phyloP scores from a whole-genome alignment of 2,329 filamentous ascomycete genomes.

The Ophiognomonia clavigignenti-juglandacearum region DNA sequence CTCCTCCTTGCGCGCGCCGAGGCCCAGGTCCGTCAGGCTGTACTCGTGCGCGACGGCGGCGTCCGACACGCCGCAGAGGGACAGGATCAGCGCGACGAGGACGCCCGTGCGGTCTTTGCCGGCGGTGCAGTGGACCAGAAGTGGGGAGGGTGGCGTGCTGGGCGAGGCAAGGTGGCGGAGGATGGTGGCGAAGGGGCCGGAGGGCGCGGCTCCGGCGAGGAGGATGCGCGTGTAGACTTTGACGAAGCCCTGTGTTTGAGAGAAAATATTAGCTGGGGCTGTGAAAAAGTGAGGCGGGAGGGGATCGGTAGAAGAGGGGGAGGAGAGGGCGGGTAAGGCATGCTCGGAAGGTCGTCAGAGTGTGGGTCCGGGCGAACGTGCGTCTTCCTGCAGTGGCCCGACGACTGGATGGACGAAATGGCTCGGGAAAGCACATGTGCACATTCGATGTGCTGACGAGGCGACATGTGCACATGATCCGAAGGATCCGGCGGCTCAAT shows the following conservation, averaged over 20 bases:
- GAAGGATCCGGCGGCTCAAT: neutral
- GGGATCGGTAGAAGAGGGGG: neutral
- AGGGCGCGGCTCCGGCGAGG: conserved; percentile 37
- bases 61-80: conserved; percentile 57
- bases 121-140: conserved; percentile 69
- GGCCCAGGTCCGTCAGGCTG: conserved; percentile 57
- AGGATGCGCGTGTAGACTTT: conserved; percentile 61
- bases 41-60: conserved; percentile 64
- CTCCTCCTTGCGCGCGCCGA: conserved; percentile 46
- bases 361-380: neutral
- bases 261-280: neutral
- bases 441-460: neutral
- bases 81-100: conserved; percentile 60
- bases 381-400: neutral
- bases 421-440: neutral
- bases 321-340: too few species aligned
- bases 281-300: neutral
- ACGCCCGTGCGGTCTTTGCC: conserved; percentile 76
- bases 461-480: neutral
- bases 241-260: conserved; percentile 49
- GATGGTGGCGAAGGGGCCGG: conserved; percentile 45
- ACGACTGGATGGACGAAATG: neutral
- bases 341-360: neutral
- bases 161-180: conserved; percentile 49
- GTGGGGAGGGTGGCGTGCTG: conserved; percentile 34